Conservation (phyloP, 805 yeast genomes). For the Lipomyces mesembrius region DNA sequence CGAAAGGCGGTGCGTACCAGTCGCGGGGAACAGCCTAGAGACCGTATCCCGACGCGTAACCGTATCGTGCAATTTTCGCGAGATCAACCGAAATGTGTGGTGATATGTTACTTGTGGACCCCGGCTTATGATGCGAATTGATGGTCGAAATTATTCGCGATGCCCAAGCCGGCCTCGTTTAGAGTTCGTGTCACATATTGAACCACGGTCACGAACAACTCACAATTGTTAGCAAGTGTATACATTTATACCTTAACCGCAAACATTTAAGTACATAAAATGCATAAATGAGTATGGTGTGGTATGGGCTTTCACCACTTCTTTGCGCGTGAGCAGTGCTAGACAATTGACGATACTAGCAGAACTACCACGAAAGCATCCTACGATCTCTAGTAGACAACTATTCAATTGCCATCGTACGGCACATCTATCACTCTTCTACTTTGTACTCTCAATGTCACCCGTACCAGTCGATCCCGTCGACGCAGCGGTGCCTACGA, state of each 20-base stretch:
- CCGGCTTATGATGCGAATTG: background rate
- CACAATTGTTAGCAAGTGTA: background rate
- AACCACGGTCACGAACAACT: no score
- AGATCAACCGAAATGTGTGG: background rate
- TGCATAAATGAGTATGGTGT: background rate
- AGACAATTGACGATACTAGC: background rate
- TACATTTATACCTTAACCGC: background rate
- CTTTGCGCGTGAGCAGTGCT: background rate
- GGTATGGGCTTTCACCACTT: background rate
- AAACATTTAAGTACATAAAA: rapidly evolving
- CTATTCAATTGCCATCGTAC: background rate
- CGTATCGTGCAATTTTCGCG: background rate
- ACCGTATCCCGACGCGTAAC: background rate
- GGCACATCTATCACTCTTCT: background rate
- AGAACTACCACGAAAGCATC: background rate
- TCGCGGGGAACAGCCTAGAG: background rate
- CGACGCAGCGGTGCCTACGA: background rate
- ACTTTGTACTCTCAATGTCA: background rate
- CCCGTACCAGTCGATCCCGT: slow-evolving; percentile 5
- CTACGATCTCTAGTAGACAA: background rate
- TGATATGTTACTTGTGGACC: background rate
- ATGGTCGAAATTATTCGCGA: background rate
- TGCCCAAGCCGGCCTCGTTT: background rate
- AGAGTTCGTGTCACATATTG: background rate
- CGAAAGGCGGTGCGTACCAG: background rate